Evolutionary conservation across 176 grass and related monocot species (phyloP), one percentile per base, ranked within the genome.

Genomic region (Oryza glumipatula): DNA sequence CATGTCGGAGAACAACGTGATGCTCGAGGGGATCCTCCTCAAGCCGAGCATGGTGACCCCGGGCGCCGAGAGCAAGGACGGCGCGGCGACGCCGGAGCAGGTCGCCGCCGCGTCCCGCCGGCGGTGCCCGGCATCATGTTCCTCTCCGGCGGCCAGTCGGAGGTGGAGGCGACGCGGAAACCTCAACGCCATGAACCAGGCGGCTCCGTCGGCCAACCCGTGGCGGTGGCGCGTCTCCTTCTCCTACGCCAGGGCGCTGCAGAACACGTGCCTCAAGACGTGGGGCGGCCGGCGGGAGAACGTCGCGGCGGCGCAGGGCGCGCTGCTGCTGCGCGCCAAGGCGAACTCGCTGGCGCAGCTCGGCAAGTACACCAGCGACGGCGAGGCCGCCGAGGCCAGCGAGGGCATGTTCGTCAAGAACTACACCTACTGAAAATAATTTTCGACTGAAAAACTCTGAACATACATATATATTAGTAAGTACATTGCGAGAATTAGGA

Each of bases 31-130:
- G 38, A 96, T 92, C 49, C 94, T 93, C 3, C 88, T 96, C 4
- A 96, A 93, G 77, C 94, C 94, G 6, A 93, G 89, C 84, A 96
- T 96, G 94, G 94, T 96, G 13, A 96, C 91, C 0, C 94, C 94
- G 0, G 94, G 94, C 0, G 91, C 94, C 7, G 91, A 96, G 39
- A 60, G 46, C 72, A 88, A 90, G 74, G 84, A 86, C 7, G 78
- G 17, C 30, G 30, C 30, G 81, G 94, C 89, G 54, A 74, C 91
- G 8, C 86, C 88, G 4, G 77, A 91, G 77, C 81, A 89, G 73
- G 91, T 96, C 9, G 94, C 68, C 82, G 91, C 67, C 90, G 91
- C 22, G 83, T 97, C 33, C 94, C 94, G 17, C 94, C 91, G 15
- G 21, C 91, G n/a, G 89, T 97, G 16, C 94, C 91, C 0, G 94